phyloP scores from a whole-genome alignment of 768 basidiomycete genomes.

The Chlorophyllum brunneum region DNA sequence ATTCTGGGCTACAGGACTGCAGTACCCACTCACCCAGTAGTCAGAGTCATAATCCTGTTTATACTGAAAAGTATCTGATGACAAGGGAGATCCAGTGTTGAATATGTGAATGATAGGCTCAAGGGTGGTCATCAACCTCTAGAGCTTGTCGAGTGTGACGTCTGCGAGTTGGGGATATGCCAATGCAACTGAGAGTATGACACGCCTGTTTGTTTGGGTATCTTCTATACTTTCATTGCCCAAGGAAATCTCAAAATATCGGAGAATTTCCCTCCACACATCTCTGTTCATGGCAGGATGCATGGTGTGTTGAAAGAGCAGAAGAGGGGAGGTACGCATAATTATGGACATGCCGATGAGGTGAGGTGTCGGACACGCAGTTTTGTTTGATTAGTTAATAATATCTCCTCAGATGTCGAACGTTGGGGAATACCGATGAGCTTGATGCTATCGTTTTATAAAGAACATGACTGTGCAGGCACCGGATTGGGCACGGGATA shows the following conservation, averaged over 20 bases:
- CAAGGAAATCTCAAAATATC: not conserved
- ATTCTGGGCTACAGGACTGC: too few species aligned
- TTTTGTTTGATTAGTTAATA: too few species aligned
- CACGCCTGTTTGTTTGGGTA: not conserved
- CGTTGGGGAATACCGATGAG: too few species aligned
- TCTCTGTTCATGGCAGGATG: not conserved
- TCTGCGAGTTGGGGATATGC: not conserved
- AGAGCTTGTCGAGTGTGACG: not conserved
- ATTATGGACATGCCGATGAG: not conserved
- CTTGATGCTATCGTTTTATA: too few species aligned
- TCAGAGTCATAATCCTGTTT: not conserved
- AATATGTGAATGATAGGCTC: not conserved
- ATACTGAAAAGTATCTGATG: not conserved
- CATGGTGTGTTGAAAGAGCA: not conserved
- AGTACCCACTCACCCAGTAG: slow-evolving; percentile 6
- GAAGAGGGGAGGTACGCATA: not conserved
- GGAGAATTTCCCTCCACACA: not conserved
- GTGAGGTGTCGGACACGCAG: too few species aligned
- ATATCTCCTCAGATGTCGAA: too few species aligned
- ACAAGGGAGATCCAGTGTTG: not conserved
- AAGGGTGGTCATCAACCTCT: not conserved
- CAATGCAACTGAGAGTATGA: not conserved
- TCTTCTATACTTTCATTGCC: not conserved
- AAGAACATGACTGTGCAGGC: too few species aligned
- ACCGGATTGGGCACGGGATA: too few species aligned